Percentiles rank a stretch among this genome's conserved stretches.
phyloP scores from a whole-genome alignment of 1,139 yeast species.

The Blastobotrys buckinghamii region DNA sequence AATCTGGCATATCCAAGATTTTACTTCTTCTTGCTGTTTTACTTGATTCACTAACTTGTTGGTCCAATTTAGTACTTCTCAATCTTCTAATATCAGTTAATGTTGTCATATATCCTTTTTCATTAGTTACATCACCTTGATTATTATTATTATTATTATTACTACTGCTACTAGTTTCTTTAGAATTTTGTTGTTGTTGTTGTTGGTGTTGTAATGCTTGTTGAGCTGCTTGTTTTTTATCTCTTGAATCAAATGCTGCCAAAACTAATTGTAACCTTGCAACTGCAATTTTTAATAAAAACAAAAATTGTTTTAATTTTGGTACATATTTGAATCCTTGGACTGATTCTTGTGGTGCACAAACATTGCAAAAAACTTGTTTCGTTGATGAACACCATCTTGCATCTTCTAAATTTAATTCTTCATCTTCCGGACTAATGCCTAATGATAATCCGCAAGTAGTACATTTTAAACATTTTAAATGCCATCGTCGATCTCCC shows the following conservation, averaged over 20 bases:
- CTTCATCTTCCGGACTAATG: conserved; percentile 4
- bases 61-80: conserved; percentile 68
- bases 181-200: conserved; percentile 3
- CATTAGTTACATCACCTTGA: conserved; percentile 18
- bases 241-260: conserved; percentile 37
- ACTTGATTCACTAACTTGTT: conserved; percentile 52
- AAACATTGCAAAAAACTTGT: conserved; percentile 50
- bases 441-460: conserved; percentile 14
- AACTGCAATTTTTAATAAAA: conserved; percentile 75
- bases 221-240: conserved; percentile 20
- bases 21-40: conserved; percentile 55
- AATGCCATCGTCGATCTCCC: conserved; percentile 73
- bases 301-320: conserved; percentile 66
- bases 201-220: conserved; percentile 8
- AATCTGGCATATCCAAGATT: conserved; percentile 41
- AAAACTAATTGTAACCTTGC: conserved; percentile 71
- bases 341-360: conserved; percentile 45
- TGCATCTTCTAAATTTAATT: conserved; percentile 27
- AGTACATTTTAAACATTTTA: conserved; percentile 61
- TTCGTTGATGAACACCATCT: conserved; percentile 37
- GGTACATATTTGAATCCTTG: conserved; percentile 60
- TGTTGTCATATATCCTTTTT: conserved; percentile 58
- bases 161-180: neutral
- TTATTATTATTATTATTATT: conserved; percentile 9
- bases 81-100: conserved; percentile 72